Evolutionary conservation across 768 basidiomycete genomes (phyloP).

Genomic region (Lactarius hengduanensis): DNA sequence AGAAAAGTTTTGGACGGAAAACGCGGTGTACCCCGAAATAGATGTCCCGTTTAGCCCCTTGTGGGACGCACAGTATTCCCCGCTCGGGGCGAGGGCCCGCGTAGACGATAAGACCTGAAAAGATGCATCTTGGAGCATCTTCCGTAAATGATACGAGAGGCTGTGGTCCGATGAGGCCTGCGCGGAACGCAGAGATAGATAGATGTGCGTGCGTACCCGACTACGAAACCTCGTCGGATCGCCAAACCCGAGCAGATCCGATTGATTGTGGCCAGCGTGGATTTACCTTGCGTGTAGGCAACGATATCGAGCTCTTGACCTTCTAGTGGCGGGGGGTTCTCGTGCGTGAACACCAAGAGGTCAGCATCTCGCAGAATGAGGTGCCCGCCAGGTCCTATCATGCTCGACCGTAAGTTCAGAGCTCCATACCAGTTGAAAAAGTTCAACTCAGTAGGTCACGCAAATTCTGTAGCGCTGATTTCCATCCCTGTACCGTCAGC

Average conservation of each 20-base stretch:
- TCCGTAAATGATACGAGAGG: not conserved
- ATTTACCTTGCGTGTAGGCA: not conserved
- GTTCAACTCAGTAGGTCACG: conserved; percentile 1
- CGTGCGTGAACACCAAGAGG: not conserved
- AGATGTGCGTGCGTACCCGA: not conserved
- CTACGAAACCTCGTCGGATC: not conserved
- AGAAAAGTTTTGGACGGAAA: not conserved
- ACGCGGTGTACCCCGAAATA: not conserved
- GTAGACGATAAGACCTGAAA: not conserved
- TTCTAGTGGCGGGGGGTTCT: not conserved
- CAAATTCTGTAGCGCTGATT: conserved; percentile 2
- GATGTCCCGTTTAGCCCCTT: not conserved
- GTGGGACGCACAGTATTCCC: not conserved
- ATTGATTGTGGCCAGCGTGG: not conserved
- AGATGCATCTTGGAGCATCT: not conserved
- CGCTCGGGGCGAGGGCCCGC: not conserved
- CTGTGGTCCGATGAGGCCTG: not conserved
- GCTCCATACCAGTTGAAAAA: not conserved
- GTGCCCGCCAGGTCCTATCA: not conserved
- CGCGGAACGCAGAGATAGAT: not conserved
- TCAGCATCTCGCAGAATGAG: not conserved
- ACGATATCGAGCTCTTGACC: not conserved
- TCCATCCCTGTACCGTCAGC: conserved; percentile 6
- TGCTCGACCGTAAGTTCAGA: not conserved
- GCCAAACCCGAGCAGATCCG: not conserved